Evolutionary conservation across 192 early-diverging fungal genomes (phyloP), one percentile per base, ranked within the genome.

Genomic region (Coemansia sp.): DNA sequence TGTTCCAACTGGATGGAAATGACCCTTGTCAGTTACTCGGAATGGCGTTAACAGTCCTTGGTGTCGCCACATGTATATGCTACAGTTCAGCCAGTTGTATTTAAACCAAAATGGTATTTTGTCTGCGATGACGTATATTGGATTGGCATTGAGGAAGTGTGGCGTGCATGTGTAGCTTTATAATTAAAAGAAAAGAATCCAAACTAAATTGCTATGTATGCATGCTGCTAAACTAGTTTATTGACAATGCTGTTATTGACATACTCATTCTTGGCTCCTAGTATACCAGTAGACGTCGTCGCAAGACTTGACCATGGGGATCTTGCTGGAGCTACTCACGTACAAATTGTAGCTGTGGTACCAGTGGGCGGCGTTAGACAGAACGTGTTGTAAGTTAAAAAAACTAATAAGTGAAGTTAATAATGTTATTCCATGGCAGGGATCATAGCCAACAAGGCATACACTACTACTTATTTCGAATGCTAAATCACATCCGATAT

Each of bases 161-260:
- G 45, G 45, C 45, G 45, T 48, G 5, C 45, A 48, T 17, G 0
- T 19, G 9, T 19, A 48, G 40, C 8, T 2, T 41, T 5, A 7
- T 9, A 41, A 13, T 39, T n/a, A n/a, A n/a, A n/a, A n/a, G n/a
- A n/a, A n/a, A n/a, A n/a, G n/a, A n/a, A n/a, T n/a, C n/a, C n/a
- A n/a, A n/a, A n/a, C n/a, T 41, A 14, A 41, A 41, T 41, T 14
- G 40, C 72, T 96, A 36, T 95, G 94, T 76, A 95, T 97, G 94
- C 86, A 89, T 24, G 92, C 92, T 4, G 92, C 96, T 1, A 96
- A 97, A n/a, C 76, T 94, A 98, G 79, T 89, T 88, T 3, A 93
- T 94, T 60, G 94, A 95, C 6, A 85, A 95, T 14, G 94, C 94
- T 4, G 95, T 98, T 63, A 34, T 41, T 80, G 17, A 69, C 78